These are phyloP conservation scores for Streptanthus diversifolius DNA, from an alignment of 345 rosid genomes.

Conservation along the genomic window DNA sequence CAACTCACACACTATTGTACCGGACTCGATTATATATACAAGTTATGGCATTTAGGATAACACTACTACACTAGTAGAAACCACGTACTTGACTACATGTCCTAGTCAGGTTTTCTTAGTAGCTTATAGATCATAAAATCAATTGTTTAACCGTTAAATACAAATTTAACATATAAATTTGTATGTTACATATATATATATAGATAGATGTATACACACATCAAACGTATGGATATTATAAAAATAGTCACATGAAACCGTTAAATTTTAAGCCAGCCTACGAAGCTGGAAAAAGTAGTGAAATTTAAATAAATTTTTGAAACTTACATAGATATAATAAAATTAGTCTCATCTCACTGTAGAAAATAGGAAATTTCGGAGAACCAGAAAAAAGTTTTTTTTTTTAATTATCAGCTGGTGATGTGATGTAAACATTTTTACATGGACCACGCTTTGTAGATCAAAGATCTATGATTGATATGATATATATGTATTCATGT, in stretches of 20 bases:
- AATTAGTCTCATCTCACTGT: conserved; percentile 5
- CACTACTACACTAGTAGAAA: conserved; percentile 3
- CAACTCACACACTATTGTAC: not conserved
- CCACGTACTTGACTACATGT: not conserved
- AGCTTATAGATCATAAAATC: not conserved
- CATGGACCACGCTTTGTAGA: conserved; percentile 34
- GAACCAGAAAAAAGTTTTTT: not conserved
- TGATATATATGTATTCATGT: conserved; percentile 16
- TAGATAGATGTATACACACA: not conserved
- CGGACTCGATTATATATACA: not conserved
- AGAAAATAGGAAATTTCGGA: not conserved
- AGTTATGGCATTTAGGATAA: not conserved
- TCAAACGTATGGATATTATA: not conserved
- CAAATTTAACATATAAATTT: no score
- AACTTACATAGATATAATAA: not conserved
- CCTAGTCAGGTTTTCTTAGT: not conserved
- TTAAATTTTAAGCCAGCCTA: not conserved
- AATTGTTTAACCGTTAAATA: no score
- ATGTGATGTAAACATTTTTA: conserved; percentile 36
- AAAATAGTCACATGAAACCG: conserved; percentile 4
- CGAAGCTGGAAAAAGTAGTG: not conserved
- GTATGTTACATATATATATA: not conserved
- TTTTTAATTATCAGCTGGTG: conserved; percentile 13
- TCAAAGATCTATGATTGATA: conserved; percentile 37
- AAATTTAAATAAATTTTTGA: not conserved